phyloP scores from a whole-genome alignment of 2,329 filamentous ascomycete genomes.

The Fusarium sp. region DNA sequence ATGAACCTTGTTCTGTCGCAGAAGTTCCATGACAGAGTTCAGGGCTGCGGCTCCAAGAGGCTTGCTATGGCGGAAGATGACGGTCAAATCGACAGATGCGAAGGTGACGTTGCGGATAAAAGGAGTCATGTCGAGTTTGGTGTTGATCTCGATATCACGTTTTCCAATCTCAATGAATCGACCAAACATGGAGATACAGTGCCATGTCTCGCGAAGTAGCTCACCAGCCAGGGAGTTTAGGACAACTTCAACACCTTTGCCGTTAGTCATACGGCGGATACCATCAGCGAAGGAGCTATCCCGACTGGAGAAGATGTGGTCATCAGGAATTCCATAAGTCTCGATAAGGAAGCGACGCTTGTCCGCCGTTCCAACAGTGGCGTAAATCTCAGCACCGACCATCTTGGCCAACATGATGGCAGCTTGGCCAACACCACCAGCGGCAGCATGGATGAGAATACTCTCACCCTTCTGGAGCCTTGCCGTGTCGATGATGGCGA shows the following conservation, averaged over 20 bases:
- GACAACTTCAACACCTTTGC: slow-evolving; percentile 47
- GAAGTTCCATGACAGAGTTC: neutral
- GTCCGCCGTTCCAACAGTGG: neutral
- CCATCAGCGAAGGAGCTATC: neutral
- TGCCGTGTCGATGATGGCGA: neutral
- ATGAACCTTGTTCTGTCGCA: neutral
- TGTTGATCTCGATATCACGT: slow-evolving; percentile 43
- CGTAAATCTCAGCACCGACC: slow-evolving; percentile 35
- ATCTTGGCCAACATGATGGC: neutral
- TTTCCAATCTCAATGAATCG: slow-evolving; percentile 52
- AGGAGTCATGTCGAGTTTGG: slow-evolving; percentile 46
- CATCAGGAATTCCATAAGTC: slow-evolving; percentile 44
- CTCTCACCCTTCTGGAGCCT: neutral
- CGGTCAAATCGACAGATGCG: slow-evolving; percentile 13
- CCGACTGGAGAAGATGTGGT: slow-evolving; percentile 46
- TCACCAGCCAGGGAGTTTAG: slow-evolving; percentile 49
- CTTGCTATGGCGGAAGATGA: neutral
- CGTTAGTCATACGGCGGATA: slow-evolving; percentile 30
- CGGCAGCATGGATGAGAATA: slow-evolving; percentile 1
- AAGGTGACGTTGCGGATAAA: slow-evolving; percentile 43
- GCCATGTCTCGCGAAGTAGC: slow-evolving; percentile 45
- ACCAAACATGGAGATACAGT: slow-evolving; percentile 48
- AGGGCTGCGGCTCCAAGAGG: neutral
- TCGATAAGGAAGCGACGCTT: slow-evolving; percentile 29
- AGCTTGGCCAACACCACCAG: slow-evolving; percentile 2